Percentiles rank a stretch among this genome's conserved stretches.
Conservation (phyloP, 169 alveolate genomes). For the Cyclospora cayetanensis region DNA sequence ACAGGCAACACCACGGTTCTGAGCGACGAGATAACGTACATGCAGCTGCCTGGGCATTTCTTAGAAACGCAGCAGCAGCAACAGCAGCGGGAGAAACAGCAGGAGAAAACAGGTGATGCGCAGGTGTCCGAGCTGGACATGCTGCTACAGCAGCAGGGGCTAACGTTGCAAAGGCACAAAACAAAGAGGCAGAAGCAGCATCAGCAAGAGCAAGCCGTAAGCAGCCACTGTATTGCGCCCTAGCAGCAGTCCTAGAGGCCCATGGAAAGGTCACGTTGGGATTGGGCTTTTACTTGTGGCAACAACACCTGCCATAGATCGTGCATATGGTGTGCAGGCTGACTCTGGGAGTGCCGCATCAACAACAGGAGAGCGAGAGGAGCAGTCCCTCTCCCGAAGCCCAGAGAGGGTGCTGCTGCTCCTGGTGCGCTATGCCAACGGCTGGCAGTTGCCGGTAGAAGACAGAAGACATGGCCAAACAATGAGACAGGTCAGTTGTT, state of each 20-base stretch:
- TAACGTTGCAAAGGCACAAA: conserved; percentile 10
- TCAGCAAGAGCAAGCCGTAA: conserved; percentile 51
- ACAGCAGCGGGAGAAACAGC: conserved; percentile 43
- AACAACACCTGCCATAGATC: not conserved
- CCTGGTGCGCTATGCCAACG: conserved; percentile 59
- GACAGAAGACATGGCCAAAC: conserved; percentile 70
- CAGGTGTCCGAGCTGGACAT: conserved; percentile 65
- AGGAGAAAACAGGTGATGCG: conserved; percentile 64
- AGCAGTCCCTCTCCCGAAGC: conserved; percentile 50
- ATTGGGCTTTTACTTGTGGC: not conserved
- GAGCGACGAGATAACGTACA: conserved; percentile 66
- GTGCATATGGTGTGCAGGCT: not conserved
- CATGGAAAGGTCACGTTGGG: not conserved
- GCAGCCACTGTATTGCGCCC: not conserved
- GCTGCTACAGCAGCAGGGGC: conserved; percentile 66
- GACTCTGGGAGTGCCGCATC: conserved; percentile 15
- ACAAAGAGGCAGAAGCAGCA: conserved; percentile 12
- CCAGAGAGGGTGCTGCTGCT: conserved; percentile 63
- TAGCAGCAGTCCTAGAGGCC: not conserved
- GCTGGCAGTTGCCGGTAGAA: conserved; percentile 71
- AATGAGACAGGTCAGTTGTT: conserved; percentile 65
- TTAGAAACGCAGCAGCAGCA: conserved; percentile 66
- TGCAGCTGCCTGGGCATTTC: conserved; percentile 71
- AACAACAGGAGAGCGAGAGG: conserved; percentile 39
- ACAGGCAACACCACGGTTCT: conserved; percentile 52